These are phyloP conservation scores for Penicillium italicum DNA, from an alignment of 2,329 filamentous ascomycete species.

Conservation along the genomic window DNA sequence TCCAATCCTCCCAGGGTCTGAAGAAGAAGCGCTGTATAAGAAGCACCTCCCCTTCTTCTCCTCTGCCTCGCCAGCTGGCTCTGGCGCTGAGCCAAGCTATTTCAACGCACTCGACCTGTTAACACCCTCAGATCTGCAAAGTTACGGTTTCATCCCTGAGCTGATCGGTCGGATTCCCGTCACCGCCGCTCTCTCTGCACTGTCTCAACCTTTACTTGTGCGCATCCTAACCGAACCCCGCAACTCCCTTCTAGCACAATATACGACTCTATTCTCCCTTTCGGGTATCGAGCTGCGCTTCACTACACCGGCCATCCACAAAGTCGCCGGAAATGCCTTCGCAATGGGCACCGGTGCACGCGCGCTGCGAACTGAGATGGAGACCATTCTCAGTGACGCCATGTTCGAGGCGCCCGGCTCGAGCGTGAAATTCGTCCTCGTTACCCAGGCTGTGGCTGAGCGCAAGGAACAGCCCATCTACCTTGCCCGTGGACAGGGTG, in stretches of 20 bases:
- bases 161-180: slow-evolving; percentile 94
- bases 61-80: slow-evolving; percentile 50
- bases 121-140: slow-evolving; percentile 71
- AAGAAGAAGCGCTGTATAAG: slow-evolving; percentile 58
- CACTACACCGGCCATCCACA: slow-evolving; percentile 74
- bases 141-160: slow-evolving; percentile 89
- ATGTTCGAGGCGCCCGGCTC: slow-evolving; percentile 74
- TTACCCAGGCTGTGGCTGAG: slow-evolving; percentile 66
- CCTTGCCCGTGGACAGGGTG: slow-evolving; percentile 50
- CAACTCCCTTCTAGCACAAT: slow-evolving; percentile 84
- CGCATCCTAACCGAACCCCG: slow-evolving; percentile 89
- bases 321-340: slow-evolving; percentile 69
- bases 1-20: slow-evolving; percentile 59
- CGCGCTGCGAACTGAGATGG: slow-evolving; percentile 75
- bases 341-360: slow-evolving; percentile 74
- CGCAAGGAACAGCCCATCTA: slow-evolving; percentile 57
- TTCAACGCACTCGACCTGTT: slow-evolving; percentile 67
- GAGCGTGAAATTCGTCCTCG: slow-evolving; percentile 66
- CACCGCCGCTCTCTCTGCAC: slow-evolving; percentile 75
- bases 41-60: slow-evolving; percentile 58
- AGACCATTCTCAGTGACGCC: slow-evolving; percentile 70
- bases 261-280: slow-evolving; percentile 80
- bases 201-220: slow-evolving; percentile 66
- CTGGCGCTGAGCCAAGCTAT: slow-evolving; percentile 44
- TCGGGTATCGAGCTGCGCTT: slow-evolving; percentile 74